Evolutionary conservation across 352 stramenopile genomes (phyloP), one percentile per base, ranked within the genome.

Genomic region (Globisporangium apiculatum): DNA sequence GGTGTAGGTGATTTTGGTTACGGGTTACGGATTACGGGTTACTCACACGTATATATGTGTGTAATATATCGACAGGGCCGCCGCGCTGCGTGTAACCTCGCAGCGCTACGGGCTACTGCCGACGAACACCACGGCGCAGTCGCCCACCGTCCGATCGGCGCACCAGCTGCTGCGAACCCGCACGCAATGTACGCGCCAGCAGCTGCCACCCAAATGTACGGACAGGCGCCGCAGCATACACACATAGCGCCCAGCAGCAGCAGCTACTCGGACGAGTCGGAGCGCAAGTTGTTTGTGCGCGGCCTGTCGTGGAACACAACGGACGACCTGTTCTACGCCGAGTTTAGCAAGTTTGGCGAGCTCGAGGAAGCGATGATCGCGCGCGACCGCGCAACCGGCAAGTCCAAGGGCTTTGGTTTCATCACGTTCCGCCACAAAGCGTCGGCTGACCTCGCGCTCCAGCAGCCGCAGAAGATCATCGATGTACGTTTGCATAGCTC

Each of bases 351-450:
- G 53, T 92, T 72, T 54, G 82, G 82, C 40, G 78, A 88, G 11
- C 51, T 90, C n/a, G 68, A 79, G 31, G 67, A 74, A 50, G 69
- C 72, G 37, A 62, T 62, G 31, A 65, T 90, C 48, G 67, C 73
- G 18, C 64, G 69, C 12, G 73, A 92, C 53, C 76, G 66, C 17
- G 63, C 71, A 35, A 86, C 79, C 0, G 77, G 75, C 37, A 83
- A 79, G 60, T 83, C 65, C 63, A 89, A 85, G 58, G 73, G 79
- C n/a, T 91, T 76, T 56, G 82, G 72, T 35, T 90, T 89, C 45
- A 71, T 89, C 52, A 86, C 68, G 37, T 91, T 71, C 59, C 66
- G 66, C 37, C 61, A 87, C n/a, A 73, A 77, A 46, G 50, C 58
- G n/a, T 62, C 60, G 2, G 79, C 75, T 0, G 62, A 76, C 15